These are phyloP conservation scores for Pseudomonodictys pantanalensis DNA, from an alignment of 495 filamentous ascomycete species.

Conservation along the genomic window DNA sequence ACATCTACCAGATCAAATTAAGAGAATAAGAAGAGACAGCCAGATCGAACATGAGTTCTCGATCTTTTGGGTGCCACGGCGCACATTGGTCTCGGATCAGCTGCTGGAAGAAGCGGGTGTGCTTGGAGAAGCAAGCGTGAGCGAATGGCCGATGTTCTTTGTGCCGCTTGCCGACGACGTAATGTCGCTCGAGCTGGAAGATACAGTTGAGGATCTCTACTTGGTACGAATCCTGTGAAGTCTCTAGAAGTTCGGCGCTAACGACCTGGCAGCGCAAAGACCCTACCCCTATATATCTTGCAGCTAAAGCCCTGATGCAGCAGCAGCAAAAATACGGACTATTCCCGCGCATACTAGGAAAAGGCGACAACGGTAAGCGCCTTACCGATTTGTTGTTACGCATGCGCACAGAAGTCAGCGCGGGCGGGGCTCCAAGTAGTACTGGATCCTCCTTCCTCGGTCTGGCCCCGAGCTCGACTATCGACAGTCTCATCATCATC, in stretches of 20 bases:
- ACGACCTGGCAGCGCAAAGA: conserved; percentile 67
- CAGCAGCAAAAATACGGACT: conserved; percentile 89
- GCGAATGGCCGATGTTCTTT: conserved; percentile 83
- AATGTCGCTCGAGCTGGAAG: conserved; percentile 83
- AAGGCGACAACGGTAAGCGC: conserved; percentile 87
- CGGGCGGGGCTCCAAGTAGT: conserved; percentile 63
- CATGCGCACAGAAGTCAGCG: conserved; percentile 87
- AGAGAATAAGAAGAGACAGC: conserved; percentile 76
- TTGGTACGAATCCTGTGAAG: conserved; percentile 51
- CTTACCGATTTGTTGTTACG: conserved; percentile 85
- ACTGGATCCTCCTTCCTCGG: conserved; percentile 61
- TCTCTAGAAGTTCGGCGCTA: conserved; percentile 17
- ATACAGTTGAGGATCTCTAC: conserved; percentile 82
- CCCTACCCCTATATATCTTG: conserved; percentile 79
- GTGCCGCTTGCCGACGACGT: conserved; percentile 88
- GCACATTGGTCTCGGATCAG: conserved; percentile 86
- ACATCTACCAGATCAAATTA: conserved; percentile 73
- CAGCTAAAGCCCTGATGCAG: conserved; percentile 91
- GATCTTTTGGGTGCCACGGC: conserved; percentile 88
- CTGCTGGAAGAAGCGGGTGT: conserved; percentile 92
- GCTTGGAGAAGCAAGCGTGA: conserved; percentile 84
- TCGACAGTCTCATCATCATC: conserved; percentile 89
- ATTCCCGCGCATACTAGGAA: conserved; percentile 92
- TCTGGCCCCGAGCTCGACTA: conserved; percentile 78
- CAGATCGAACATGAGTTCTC: conserved; percentile 91